Conservation (phyloP, 768 basidiomycete genomes). For the Ephemerocybe angulata region DNA sequence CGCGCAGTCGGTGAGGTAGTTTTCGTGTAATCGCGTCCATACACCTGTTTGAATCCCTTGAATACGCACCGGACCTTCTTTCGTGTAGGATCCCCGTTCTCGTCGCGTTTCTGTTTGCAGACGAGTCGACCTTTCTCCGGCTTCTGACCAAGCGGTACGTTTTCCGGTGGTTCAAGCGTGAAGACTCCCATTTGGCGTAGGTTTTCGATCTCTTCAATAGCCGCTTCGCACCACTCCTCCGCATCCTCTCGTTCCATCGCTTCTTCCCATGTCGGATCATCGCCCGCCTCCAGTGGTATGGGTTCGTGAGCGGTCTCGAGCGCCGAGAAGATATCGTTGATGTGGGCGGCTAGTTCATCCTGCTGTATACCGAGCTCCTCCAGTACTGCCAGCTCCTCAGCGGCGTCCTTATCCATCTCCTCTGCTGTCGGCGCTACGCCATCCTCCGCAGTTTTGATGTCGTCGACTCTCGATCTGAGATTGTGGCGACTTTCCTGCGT, state of each 20-base stretch:
- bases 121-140: constrained; percentile 16
- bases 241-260: constrained; percentile 12
- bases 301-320: constrained; percentile 21
- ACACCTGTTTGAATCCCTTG: constrained; percentile 38
- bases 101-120: constrained; percentile 19
- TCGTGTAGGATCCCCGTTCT: constrained; percentile 21
- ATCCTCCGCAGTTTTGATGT: background rate
- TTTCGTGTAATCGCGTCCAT: constrained; percentile 38
- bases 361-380: constrained; percentile 28
- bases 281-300: constrained; percentile 21
- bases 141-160: constrained; percentile 14
- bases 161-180: constrained; percentile 20
- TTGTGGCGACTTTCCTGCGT: no score
- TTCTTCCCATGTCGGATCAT: background rate
- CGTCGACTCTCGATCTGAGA: background rate
- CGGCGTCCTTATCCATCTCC: constrained; percentile 10
- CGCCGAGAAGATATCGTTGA: constrained; percentile 14
- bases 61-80: constrained; percentile 40
- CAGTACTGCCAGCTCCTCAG: constrained; percentile 26
- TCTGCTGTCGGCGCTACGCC: background rate
- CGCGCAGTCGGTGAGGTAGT: constrained; percentile 39
- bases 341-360: constrained; percentile 28
- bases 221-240: constrained; percentile 16
- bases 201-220: constrained; percentile 21
- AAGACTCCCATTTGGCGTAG: constrained; percentile 25